Base-by-base conservation (phyloP, 169 alveolate genomes). In the Theileria annulata region DNA sequence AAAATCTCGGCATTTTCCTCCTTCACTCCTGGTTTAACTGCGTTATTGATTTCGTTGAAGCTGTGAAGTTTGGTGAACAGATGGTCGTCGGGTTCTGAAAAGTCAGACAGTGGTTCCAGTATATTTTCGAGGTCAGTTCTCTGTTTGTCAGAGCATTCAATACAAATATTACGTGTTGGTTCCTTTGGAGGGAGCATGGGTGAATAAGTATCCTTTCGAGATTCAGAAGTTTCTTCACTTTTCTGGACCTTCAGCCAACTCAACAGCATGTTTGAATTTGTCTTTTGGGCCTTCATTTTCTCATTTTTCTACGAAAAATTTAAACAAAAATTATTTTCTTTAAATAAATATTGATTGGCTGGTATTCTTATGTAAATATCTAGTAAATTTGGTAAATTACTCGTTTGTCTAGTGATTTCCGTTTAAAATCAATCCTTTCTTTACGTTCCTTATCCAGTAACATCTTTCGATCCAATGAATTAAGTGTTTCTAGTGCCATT, bases 231-330 rank as follows among this genome's bases (percentile, higher is more conserved):
- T 5, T 19, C 77, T 42, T 49, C 79, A 25, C 15, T 25, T 6
- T 58, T 58, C 10, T 35, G 79, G 3, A 35, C 58, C 64, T 72
- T 72, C 33, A 82, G 51, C 89, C 89, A 82, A 30, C 64, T 82
- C 75, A 82, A 80, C 0, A 82, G 62, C 85, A 82, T 75, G 79
- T 72, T 72, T 19, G 79, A 15, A 25, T 62, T 62, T 6, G 71
- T 49, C 75, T 72, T 72, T 25, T 72, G 60, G 42, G 27, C 79
- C 31, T 72, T 72, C 25, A 35, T 9, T 21, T 72, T 72, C 83
- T 47, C 63, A 30, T 9, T 37, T 23, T 49, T 42, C 63, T 62
- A 30, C 31, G 25, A 17, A 2, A 28, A n/a, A 0, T 23, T 58
- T 4, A 58, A 28, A 13, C 35, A 5, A 3, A 28, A 25, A 25